These are phyloP conservation scores for Quercus alba DNA, from an alignment of 306 rosid species.

Conservation along the genomic window DNA sequence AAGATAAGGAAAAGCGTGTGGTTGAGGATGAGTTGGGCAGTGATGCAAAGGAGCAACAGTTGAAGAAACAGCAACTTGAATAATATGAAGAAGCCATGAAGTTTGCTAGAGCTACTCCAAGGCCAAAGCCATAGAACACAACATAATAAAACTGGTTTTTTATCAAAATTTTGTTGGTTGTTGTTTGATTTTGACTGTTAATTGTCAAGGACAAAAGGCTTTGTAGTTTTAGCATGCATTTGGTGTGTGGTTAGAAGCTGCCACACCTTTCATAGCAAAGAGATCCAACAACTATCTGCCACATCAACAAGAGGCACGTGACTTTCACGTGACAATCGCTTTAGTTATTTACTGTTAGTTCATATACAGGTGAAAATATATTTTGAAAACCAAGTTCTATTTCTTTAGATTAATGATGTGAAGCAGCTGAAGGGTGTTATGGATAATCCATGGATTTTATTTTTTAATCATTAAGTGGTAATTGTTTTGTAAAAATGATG, in stretches of 20 bases:
- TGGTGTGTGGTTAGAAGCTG: not conserved
- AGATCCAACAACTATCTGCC: not conserved
- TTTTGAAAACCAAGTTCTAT: no score
- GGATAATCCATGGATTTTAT: no score
- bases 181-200: not conserved
- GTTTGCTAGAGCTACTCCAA: slow-evolving; percentile 1
- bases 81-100: slow-evolving; percentile 61
- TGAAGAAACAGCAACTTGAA: slow-evolving; percentile 35
- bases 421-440: no score
- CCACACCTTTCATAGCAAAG: not conserved
- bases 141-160: not conserved
- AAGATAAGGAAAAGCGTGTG: slow-evolving; percentile 46
- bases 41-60: slow-evolving; percentile 25
- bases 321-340: no score
- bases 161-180: not conserved
- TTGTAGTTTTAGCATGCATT: not conserved
- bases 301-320: not conserved
- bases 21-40: slow-evolving; percentile 41
- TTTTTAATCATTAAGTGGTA: no score
- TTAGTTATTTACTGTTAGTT: no score
- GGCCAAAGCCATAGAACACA: slow-evolving; percentile 21
- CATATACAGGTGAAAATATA: no score
- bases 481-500: no score
- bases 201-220: not conserved
- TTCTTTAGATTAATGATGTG: no score